Conservation (phyloP, 352 stramenopile genomes). For the Globisporangium okanoganense region DNA sequence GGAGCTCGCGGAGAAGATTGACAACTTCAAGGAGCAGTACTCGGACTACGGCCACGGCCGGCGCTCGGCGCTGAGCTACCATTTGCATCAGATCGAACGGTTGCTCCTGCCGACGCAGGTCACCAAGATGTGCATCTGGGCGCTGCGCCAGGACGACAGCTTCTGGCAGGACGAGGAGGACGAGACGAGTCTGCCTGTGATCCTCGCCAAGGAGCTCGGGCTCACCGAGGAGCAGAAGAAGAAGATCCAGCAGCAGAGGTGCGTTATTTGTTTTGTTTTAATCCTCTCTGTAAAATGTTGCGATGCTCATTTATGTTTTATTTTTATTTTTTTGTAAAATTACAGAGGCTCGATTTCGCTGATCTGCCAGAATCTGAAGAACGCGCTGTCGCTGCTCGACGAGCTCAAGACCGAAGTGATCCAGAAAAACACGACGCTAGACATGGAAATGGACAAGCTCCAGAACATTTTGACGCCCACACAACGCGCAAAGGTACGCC, state of each 20-base stretch:
- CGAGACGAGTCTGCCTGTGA: conserved; percentile 87
- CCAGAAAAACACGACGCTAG: conserved; percentile 91
- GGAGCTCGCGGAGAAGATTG: conserved; percentile 91
- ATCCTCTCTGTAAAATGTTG: not conserved
- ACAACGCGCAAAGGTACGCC: conserved; percentile 86
- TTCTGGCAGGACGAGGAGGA: conserved; percentile 89
- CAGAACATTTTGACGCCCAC: conserved; percentile 92
- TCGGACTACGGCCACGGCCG: conserved; percentile 90
- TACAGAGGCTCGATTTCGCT: conserved; percentile 49
- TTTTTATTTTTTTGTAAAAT: not conserved
- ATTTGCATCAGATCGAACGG: conserved; percentile 92
- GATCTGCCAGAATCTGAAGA: conserved; percentile 89
- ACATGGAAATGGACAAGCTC: conserved; percentile 93
- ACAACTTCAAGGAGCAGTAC: conserved; percentile 94
- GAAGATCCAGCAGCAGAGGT: conserved; percentile 91
- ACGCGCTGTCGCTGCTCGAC: conserved; percentile 78
- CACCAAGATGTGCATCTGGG: conserved; percentile 92
- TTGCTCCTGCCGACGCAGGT: conserved; percentile 93
- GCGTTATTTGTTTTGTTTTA: conserved; percentile 17
- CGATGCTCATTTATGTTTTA: conserved; percentile 6
- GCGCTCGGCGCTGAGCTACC: conserved; percentile 82
- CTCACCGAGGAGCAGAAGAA: conserved; percentile 91
- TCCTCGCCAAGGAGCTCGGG: conserved; percentile 87
- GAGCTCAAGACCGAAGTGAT: conserved; percentile 87
- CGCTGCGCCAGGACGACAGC: conserved; percentile 86